Evolutionary conservation across 306 rosid species (phyloP).

Genomic region (Inga oerstediana): DNA sequence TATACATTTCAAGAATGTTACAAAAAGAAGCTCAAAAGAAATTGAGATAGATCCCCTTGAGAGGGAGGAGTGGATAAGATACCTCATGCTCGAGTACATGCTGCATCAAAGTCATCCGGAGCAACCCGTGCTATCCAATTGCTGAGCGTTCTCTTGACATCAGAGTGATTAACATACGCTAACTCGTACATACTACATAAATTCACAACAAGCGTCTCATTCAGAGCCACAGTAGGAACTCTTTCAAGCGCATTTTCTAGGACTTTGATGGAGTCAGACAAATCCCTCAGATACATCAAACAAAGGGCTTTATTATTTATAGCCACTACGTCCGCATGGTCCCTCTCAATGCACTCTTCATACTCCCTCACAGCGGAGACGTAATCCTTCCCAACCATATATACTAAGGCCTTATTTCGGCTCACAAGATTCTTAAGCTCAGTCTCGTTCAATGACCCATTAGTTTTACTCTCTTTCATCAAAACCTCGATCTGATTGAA

Average conservation of each 20-base stretch:
- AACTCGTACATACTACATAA: slow-evolving; percentile 96
- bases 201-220: slow-evolving; percentile 82
- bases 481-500: slow-evolving; percentile 60
- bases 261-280: slow-evolving; percentile 92
- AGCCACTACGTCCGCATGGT: slow-evolving; percentile 64
- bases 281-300: slow-evolving; percentile 92
- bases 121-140: slow-evolving; percentile 96
- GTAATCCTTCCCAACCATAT: slow-evolving; percentile 87
- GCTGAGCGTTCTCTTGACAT: slow-evolving; percentile 82
- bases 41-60: not conserved
- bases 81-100: slow-evolving; percentile 82
- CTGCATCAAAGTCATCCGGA: slow-evolving; percentile 89
- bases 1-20: slow-evolving; percentile 26
- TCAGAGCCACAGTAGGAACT: slow-evolving; percentile 84
- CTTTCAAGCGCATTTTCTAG: slow-evolving; percentile 86
- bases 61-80: slow-evolving; percentile 1
- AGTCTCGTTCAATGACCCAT: slow-evolving; percentile 55
- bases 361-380: slow-evolving; percentile 93
- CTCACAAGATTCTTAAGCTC: slow-evolving; percentile 68
- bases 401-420: slow-evolving; percentile 79
- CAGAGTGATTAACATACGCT: slow-evolving; percentile 95
- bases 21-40: not conserved
- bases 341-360: slow-evolving; percentile 88
- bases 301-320: slow-evolving; percentile 84
- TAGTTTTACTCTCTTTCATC: slow-evolving; percentile 46